phyloP scores from a whole-genome alignment of 1,139 yeast genomes.

The Taphrina betulina region DNA sequence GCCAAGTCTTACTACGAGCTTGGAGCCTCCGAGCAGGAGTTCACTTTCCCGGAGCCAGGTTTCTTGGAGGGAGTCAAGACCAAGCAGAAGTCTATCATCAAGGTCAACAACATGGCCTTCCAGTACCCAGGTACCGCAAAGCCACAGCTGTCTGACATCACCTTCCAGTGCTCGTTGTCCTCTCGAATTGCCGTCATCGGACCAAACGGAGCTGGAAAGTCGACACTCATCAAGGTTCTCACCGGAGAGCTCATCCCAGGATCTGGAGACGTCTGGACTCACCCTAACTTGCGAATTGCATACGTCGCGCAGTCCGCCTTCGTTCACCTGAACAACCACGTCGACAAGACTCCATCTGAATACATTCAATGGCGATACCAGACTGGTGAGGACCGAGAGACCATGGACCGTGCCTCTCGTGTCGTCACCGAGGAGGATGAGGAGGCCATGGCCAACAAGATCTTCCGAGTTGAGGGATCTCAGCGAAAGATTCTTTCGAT shows the following conservation, averaged over 20 bases:
- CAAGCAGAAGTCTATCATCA: slow-evolving; percentile 90
- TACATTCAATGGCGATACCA: slow-evolving; percentile 99
- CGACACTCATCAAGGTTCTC: slow-evolving; percentile 83
- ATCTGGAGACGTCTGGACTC: slow-evolving; percentile 96
- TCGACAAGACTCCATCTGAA: slow-evolving; percentile 99
- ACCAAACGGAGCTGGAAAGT: slow-evolving; percentile 99
- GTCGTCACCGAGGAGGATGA: slow-evolving; percentile 96
- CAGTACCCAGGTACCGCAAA: slow-evolving; percentile 84
- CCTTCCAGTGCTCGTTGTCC: slow-evolving; percentile 83
- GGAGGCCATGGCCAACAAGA: slow-evolving; percentile 91
- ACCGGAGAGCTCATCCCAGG: slow-evolving; percentile 99
- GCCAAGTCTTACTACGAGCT: slow-evolving; percentile 96
- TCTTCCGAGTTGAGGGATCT: slow-evolving; percentile 97
- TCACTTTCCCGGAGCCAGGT: slow-evolving; percentile 99
- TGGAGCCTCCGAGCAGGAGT: slow-evolving; percentile 86
- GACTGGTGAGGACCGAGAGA: slow-evolving; percentile 99
- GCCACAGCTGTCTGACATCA: slow-evolving; percentile 75
- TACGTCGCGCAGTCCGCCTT: slow-evolving; percentile 99
- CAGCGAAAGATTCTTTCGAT: slow-evolving; percentile 96
- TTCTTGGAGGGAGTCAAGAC: slow-evolving; percentile 94
- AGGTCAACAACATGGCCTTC: slow-evolving; percentile 81
- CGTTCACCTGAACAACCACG: slow-evolving; percentile 97
- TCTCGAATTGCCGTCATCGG: slow-evolving; percentile 99
- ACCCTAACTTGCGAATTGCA: slow-evolving; percentile 99
- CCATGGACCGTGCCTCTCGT: slow-evolving; percentile 99